Percentiles rank a stretch among this genome's conserved stretches.
phyloP scores from a whole-genome alignment of 352 stramenopile species.

The Phytophthora sp. region DNA sequence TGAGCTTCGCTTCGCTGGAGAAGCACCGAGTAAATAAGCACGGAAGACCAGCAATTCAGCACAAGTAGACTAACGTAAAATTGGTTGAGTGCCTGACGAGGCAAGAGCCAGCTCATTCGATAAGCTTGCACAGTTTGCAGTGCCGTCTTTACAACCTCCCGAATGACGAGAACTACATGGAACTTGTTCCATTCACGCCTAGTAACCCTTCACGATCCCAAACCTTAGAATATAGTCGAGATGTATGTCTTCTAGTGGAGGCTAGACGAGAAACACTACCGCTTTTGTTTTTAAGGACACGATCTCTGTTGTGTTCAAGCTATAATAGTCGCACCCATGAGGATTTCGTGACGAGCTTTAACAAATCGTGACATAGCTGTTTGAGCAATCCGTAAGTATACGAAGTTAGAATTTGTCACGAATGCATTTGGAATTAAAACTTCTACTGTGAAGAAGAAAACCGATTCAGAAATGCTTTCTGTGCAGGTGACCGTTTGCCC shows the following conservation, averaged over 20 bases:
- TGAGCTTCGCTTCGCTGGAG: not conserved
- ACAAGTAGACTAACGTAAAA: constrained; percentile 21
- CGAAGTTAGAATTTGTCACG: not conserved
- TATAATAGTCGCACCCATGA: too few relatives aligned
- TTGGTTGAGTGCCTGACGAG: not conserved
- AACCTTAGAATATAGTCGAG: not conserved
- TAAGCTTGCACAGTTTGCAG: constrained; percentile 15
- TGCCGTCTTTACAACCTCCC: constrained; percentile 4
- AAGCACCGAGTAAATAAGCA: not conserved
- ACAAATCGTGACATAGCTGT: too few relatives aligned
- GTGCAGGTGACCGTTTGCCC: constrained; percentile 52
- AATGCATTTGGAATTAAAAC: not conserved
- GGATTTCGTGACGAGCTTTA: too few relatives aligned
- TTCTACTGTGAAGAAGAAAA: constrained; percentile 25
- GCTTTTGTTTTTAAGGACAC: too few relatives aligned
- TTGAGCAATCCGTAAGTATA: not conserved
- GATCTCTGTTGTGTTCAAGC: too few relatives aligned
- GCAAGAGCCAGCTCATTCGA: constrained; percentile 12
- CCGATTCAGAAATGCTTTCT: constrained; percentile 67
- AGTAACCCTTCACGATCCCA: not conserved
- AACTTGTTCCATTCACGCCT: not conserved
- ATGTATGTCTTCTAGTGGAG: not conserved
- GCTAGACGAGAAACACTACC: too few relatives aligned
- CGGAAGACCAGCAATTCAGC: constrained; percentile 18
- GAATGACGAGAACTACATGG: not conserved